Evolutionary conservation across 306 rosid species (phyloP).

Genomic region (Rosa chinensis): DNA sequence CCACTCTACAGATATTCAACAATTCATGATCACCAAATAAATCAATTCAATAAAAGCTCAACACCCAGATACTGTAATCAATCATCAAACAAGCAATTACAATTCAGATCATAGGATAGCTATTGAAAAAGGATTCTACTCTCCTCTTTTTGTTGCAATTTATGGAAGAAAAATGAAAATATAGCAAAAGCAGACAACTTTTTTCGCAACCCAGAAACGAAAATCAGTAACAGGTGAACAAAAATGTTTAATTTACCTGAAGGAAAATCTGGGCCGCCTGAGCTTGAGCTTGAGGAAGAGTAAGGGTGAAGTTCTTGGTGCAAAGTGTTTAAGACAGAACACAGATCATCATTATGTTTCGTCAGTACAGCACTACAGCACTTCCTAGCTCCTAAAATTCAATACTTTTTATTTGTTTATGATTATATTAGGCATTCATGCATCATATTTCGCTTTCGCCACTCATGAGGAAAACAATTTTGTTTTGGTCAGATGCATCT

Average conservation of each 20-base stretch:
- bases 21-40: conserved; percentile 5
- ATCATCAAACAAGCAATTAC: not conserved
- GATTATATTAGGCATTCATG: not conserved
- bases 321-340: not conserved
- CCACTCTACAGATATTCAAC: conserved; percentile 3
- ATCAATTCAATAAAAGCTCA: not conserved
- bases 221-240: not conserved
- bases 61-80: not conserved
- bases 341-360: not conserved
- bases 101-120: not conserved
- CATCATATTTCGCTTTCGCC: not conserved
- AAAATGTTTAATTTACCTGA: conserved; percentile 9
- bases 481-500: not conserved
- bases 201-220: not conserved
- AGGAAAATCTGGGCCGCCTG: conserved; percentile 1
- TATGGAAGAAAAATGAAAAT: not conserved
- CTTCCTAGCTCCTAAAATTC: not conserved
- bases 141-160: not conserved
- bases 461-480: not conserved
- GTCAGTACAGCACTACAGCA: not conserved
- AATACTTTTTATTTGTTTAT: not conserved
- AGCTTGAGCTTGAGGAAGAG: not conserved
- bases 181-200: not conserved
- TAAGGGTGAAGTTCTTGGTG: not conserved
- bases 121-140: not conserved